Percentiles rank a stretch among this genome's conserved stretches.
Evolutionary conservation across 495 filamentous ascomycete genomes (phyloP).

Genomic region (Penicillium roqueforti): DNA sequence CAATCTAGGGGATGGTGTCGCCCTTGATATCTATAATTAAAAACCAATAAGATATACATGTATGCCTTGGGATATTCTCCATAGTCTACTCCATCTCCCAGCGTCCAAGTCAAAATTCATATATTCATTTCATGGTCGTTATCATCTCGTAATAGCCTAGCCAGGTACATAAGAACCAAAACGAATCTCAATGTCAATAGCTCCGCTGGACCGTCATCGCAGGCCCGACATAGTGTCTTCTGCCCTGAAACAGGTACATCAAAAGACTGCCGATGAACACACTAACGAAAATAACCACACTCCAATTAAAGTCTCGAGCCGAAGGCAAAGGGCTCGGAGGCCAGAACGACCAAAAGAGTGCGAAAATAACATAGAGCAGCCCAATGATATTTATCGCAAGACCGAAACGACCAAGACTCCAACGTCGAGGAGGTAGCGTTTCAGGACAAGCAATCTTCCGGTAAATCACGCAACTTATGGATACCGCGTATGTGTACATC

Average conservation of each 20-base stretch:
- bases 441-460: background rate
- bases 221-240: constrained; percentile 28
- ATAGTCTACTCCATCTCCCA: too few species aligned
- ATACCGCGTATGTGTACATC: background rate
- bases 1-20: too few species aligned
- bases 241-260: constrained; percentile 31
- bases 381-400: background rate
- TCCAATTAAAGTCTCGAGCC: background rate
- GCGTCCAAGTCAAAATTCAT: background rate
- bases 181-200: background rate
- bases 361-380: background rate
- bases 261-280: constrained; percentile 34
- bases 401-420: background rate
- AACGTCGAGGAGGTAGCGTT: background rate
- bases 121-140: background rate
- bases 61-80: too few species aligned
- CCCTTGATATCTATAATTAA: too few species aligned
- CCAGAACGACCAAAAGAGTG: background rate
- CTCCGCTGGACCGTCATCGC: constrained; percentile 15
- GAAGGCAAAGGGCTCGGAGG: background rate
- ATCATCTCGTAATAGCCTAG: background rate
- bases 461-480: background rate
- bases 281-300: constrained; percentile 4
- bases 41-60: too few species aligned
- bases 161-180: background rate